Evolutionary conservation across 331 rosid genomes (phyloP).

Genomic region (Quercus tomentella): DNA sequence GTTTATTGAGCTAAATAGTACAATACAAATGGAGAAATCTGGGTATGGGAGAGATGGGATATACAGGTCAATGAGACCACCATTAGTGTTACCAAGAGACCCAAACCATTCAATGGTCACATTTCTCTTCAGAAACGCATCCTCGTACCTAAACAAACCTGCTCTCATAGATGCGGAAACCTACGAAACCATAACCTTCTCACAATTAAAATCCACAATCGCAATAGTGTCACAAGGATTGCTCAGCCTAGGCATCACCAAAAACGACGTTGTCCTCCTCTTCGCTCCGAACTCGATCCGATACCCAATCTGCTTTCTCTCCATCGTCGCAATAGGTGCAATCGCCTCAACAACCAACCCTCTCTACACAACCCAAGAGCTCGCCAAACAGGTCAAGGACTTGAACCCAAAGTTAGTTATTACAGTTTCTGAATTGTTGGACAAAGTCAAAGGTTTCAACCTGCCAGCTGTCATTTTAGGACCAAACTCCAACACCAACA

Average conservation of each 20-base stretch:
- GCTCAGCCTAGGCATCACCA: slow-evolving; percentile 43
- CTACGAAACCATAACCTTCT: slow-evolving; percentile 33
- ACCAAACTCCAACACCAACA: not conserved
- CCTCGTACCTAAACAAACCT: slow-evolving; percentile 45
- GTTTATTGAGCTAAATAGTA: too few relatives aligned
- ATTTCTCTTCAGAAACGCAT: slow-evolving; percentile 47
- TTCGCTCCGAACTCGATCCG: slow-evolving; percentile 64
- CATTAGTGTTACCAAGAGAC: slow-evolving; percentile 34
- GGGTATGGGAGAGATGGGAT: slow-evolving; percentile 72
- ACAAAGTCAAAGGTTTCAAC: slow-evolving; percentile 43
- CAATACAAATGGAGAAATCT: slow-evolving; percentile 64
- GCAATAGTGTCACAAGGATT: slow-evolving; percentile 45
- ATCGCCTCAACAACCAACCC: slow-evolving; percentile 70
- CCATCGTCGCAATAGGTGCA: slow-evolving; percentile 57
- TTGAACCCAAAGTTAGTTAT: slow-evolving; percentile 59
- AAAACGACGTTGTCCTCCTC: slow-evolving; percentile 73
- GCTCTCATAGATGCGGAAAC: slow-evolving; percentile 72
- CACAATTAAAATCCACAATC: slow-evolving; percentile 35
- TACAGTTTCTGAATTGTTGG: slow-evolving; percentile 50
- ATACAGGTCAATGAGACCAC: slow-evolving; percentile 69
- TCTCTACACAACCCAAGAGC: slow-evolving; percentile 50
- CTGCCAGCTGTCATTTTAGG: slow-evolving; percentile 51
- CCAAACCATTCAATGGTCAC: slow-evolving; percentile 52
- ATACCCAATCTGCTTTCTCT: slow-evolving; percentile 51
- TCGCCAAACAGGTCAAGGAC: slow-evolving; percentile 61